Evolutionary conservation across 164 flowering plant species (phyloP).

Genomic region (Tinospora cordifolia): DNA sequence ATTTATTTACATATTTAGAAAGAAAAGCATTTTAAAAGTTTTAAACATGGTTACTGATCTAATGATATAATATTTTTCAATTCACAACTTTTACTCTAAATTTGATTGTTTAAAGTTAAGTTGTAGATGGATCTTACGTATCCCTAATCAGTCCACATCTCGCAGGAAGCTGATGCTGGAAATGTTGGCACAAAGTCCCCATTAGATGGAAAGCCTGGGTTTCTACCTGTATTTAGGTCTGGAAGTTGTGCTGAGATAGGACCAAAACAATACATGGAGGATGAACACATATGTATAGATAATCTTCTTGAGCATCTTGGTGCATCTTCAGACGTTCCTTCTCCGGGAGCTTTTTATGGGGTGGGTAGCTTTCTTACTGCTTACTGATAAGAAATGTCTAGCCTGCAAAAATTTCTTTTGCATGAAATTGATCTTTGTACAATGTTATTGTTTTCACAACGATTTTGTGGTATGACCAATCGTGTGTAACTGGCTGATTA

Average conservation of each 20-base stretch:
- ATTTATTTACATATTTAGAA: not conserved
- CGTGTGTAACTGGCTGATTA: too few species aligned
- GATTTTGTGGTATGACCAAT: too few species aligned
- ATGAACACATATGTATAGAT: constrained; percentile 76
- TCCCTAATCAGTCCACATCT: not conserved
- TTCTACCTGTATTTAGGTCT: constrained; percentile 62
- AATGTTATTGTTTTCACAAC: too few species aligned
- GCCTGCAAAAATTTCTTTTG: not conserved
- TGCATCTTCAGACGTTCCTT: constrained; percentile 36
- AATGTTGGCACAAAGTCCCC: constrained; percentile 25
- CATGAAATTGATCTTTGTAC: not conserved
- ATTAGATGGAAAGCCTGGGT: constrained; percentile 40
- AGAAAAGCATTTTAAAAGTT: not conserved
- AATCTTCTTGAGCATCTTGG: constrained; percentile 56
- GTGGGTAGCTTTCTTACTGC: constrained; percentile 32
- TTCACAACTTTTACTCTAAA: too few species aligned
- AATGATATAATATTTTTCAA: not conserved
- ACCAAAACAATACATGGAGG: constrained; percentile 83
- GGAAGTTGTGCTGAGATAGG: constrained; percentile 92
- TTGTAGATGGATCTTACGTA: constrained; percentile 2
- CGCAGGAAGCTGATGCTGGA: constrained; percentile 44
- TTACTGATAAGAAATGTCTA: not conserved
- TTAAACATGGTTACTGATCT: not conserved
- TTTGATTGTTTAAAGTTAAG: not conserved
- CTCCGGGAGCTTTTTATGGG: constrained; percentile 94